Evolutionary conservation across 441 rosid genomes (phyloP), one percentile per base, ranked within the genome.

Genomic region (Capsella rubella): DNA sequence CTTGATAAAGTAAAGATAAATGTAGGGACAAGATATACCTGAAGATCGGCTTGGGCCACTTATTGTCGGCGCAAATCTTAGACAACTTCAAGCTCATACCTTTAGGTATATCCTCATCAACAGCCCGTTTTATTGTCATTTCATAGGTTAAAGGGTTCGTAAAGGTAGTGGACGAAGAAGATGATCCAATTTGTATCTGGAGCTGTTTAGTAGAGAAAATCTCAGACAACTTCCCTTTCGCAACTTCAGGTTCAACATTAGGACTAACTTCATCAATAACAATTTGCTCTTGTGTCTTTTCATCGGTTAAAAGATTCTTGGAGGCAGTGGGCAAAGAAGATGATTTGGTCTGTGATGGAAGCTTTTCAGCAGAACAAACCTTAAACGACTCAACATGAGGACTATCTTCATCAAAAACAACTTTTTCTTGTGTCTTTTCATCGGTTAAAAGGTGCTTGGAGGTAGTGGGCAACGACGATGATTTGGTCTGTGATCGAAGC

Each of bases 11-110:
- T 11, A 7, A 47, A 15, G 51, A 47, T 16, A 47, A 16, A 47
- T 16, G 12, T 16, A 50, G 27, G 34, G 40, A 32, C 5, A 53
- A 16, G 15, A 53, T 80, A 29, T 81, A 86, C 93, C 66, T 75
- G 86, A 80, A 90, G 45, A 3, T 60, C 2, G 93, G 96, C 34
- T 84, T 82, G 8, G 82, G 66, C 93, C 92, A 88, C 61, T 82
- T 86, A 37, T 80, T 80, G 74, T 76, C 87, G 73, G 11, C 1
- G 28, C 96, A 87, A 13, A 87, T 77, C 39, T 80, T 73, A 43
- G 78, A 66, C 31, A 90, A 70, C 81, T 80, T 82, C 76, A 74
- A 81, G 65, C 86, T 88, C 2, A 88, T 13, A 50, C 4, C 21
- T 0, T 25, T 12, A 27, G 57, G 9, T 52, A 13, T 1, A 28